Base-by-base conservation (phyloP, 306 rosid genomes). In the Medicago arabica region DNA sequence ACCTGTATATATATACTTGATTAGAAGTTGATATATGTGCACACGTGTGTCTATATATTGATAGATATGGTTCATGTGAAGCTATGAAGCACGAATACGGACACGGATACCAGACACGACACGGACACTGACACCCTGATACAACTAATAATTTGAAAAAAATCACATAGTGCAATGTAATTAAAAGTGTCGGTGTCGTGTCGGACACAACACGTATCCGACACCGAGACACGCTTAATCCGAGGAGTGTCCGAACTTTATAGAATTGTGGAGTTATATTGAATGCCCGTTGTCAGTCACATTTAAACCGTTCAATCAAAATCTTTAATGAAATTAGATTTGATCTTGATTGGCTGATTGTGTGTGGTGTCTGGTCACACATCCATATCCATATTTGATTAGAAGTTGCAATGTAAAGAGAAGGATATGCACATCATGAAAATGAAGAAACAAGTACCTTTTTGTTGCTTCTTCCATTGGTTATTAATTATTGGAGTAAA, bases 401-500 rank as follows among this genome's bases (percentile, higher is more conserved):
- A 59, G 40, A 59, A 25, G 65, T 59, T 23, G 10, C 16, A 23
- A 59, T 59, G 40, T 13, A 59, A 60, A 60, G 65, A 28, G 41
- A 60, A 59, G 36, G 40, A 13, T 17, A 59, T 25, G 40, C 65
- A 59, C 9, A 59, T 50, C 21, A 60, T 58, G 8, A 21, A 9
- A 23, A 21, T 23, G 21, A 13, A 25, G 39, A 59, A 17, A 25
- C 40, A 2, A 21, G 11, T 69, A 77, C 85, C 83, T 54, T 41
- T 49, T 69, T 58, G 77, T 77, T 75, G 77, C 58, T 75, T 78
- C 74, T 51, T 74, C 82, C 84, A 81, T 82, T 64, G 68, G 17
- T 25, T 59, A 12, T 23, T 25, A 25, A 2, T 25, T 50, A 50
- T 50, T 50, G 54, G 54, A 15, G 18, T 49, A 49, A 49, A 49